Percentiles rank a stretch among this genome's conserved stretches.
Evolutionary conservation across 257 asterid genomes (phyloP).

Genomic region (Catharanthus roseus): DNA sequence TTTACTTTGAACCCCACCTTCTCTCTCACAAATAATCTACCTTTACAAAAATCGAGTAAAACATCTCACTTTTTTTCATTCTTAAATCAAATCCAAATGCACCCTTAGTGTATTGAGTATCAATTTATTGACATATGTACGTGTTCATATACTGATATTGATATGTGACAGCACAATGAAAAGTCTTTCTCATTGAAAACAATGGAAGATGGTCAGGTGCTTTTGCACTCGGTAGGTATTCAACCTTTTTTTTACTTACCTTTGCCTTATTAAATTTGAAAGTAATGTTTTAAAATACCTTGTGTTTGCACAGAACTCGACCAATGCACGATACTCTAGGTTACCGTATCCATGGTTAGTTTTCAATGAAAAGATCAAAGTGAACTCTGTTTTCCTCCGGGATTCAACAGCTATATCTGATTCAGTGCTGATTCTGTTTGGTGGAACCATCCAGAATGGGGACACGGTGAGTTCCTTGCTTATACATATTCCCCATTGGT

Average conservation of each 20-base stretch:
- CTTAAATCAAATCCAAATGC: too few species aligned
- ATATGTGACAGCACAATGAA: conserved; percentile 69
- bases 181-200: conserved; percentile 85
- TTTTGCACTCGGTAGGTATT: conserved; percentile 65
- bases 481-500: neutral
- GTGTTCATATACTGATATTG: conserved; percentile 5
- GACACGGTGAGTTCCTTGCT: conserved; percentile 38
- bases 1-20: too few species aligned
- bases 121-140: neutral
- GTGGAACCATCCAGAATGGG: conserved; percentile 73
- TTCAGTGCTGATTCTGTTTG: conserved; percentile 81
- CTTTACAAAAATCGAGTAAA: too few species aligned
- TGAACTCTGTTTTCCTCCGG: conserved; percentile 81
- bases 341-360: conserved; percentile 94
- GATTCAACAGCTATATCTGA: conserved; percentile 92
- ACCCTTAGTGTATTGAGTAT: too few species aligned
- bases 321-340: conserved; percentile 60
- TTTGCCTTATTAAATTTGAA: conserved; percentile 1
- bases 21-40: too few species aligned
- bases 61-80: too few species aligned
- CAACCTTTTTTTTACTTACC: conserved; percentile 12
- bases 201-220: conserved; percentile 93
- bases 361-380: conserved; percentile 89
- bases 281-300: neutral
- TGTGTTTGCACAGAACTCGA: conserved; percentile 57